Conservation (phyloP, 306 rosid species). For the Mucuna pruriens region DNA sequence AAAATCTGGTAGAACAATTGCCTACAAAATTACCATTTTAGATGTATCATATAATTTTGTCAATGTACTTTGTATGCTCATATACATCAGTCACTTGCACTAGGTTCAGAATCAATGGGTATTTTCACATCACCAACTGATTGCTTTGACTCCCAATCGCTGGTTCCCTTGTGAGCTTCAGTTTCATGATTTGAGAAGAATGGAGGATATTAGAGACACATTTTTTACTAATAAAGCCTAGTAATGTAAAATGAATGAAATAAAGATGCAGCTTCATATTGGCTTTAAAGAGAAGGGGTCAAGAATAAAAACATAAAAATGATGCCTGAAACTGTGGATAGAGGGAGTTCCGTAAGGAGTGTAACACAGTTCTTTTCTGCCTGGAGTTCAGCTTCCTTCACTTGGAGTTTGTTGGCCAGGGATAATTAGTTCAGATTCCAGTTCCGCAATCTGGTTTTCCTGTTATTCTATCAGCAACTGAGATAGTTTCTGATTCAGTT, state of each 20-base stretch:
- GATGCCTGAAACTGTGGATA: slow-evolving; percentile 57
- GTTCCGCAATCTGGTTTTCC: slow-evolving; percentile 60
- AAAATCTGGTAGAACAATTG: slow-evolving; percentile 12
- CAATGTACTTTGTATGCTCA: slow-evolving; percentile 1
- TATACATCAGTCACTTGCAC: slow-evolving; percentile 38
- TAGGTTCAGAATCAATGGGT: slow-evolving; percentile 50
- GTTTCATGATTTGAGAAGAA: slow-evolving; percentile 67
- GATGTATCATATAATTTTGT: not conserved
- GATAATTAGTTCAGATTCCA: slow-evolving; percentile 72
- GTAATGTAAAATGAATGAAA: not conserved
- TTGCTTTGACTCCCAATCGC: slow-evolving; percentile 42
- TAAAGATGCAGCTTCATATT: not conserved
- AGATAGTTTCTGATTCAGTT: slow-evolving; percentile 65
- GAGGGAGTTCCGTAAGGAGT: slow-evolving; percentile 59
- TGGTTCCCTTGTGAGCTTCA: slow-evolving; percentile 38
- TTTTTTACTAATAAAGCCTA: not conserved
- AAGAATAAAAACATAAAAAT: not conserved
- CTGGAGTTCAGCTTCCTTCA: slow-evolving; percentile 72
- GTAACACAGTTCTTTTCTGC: slow-evolving; percentile 70
- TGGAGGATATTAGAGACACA: not conserved
- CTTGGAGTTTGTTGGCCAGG: slow-evolving; percentile 60
- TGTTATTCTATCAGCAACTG: slow-evolving; percentile 67
- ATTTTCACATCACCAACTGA: slow-evolving; percentile 59
- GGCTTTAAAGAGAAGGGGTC: not conserved
- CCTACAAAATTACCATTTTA: slow-evolving; percentile 15